Evolutionary conservation across 148 eudicot species (phyloP).

Genomic region (Chenopodium berlandieri): DNA sequence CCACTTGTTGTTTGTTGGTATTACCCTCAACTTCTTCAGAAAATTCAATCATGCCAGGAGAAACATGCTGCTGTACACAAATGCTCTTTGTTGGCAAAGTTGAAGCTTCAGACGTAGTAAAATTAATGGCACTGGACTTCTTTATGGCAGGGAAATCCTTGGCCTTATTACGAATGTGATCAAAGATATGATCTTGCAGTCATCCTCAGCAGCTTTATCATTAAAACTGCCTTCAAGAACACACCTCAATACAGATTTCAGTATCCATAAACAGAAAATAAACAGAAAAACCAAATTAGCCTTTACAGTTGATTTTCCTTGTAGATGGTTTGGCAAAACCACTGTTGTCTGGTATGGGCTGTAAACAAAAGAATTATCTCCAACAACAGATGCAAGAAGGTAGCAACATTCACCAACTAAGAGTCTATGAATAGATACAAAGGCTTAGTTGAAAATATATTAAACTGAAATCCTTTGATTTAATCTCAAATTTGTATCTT

Average conservation of each 20-base stretch:
- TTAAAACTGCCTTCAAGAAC: constrained; percentile 35
- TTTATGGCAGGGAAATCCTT: constrained; percentile 63
- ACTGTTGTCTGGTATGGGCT: constrained; percentile 83
- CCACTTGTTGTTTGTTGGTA: constrained; percentile 17
- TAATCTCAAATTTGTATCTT: background rate
- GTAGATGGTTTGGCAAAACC: constrained; percentile 50
- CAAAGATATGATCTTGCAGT: constrained; percentile 77
- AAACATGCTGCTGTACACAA: constrained; percentile 42
- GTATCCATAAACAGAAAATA: constrained; percentile 7
- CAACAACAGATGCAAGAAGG: constrained; percentile 4
- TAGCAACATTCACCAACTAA: constrained; percentile 6
- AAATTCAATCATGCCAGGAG: constrained; percentile 22
- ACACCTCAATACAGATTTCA: constrained; percentile 17
- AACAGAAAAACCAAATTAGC: constrained; percentile 62
- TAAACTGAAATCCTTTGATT: background rate
- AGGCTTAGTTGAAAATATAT: background rate
- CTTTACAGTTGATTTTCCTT: constrained; percentile 63
- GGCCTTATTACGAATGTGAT: constrained; percentile 81
- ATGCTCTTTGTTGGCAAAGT: constrained; percentile 44
- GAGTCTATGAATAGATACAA: background rate
- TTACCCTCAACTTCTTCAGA: constrained; percentile 26
- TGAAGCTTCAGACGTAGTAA: constrained; percentile 50
- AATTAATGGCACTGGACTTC: constrained; percentile 34
- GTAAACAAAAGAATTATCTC: constrained; percentile 26
- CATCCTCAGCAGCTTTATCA: constrained; percentile 46